Base-by-base conservation (phyloP, 176 grass and related monocot genomes). In the Triticum urartu region DNA sequence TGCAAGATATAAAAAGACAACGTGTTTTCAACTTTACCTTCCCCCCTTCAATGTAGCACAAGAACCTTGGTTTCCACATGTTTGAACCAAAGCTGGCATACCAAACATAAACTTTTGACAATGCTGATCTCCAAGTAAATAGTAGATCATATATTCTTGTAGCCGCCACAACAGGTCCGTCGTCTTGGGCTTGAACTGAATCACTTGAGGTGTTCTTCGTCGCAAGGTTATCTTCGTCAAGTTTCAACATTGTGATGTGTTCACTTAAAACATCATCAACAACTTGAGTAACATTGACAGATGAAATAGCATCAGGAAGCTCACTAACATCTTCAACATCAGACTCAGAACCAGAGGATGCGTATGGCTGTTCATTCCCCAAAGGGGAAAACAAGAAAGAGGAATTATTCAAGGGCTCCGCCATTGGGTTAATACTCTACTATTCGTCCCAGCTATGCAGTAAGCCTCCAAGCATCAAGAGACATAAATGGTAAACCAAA, bases 61-160 rank as follows among this genome's bases (percentile, higher is more conserved):
- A 35, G 86, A 98, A 94, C 80, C 94, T 95, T 74, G 90, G 87
- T 69, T 81, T 89, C 90, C 92, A 98, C 94, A 95, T 92, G 85
- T 98, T 98, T 81, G 97, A 98, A 52, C 97, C 97, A 92, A 88
- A 98, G 60, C 88, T 96, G 65, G 90, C 94, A 92, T 95, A 95
- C 97, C 97, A 98, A 89, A 98, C 73, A 88, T 94, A 81, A 88
- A 54, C 78, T 94, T 79, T 91, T 47, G 94, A 95, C 74, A 91
- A 88, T 80, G 75, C 67, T 68, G 89, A 92, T 90, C 97, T 92
- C 92, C 96, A 98, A 85, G 82, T 34, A 25, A 85, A 13, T 86
- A 72, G 81, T 40, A 66, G 50, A 86, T 89, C 81, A 62, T 68
- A 63, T 67, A 80, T 88, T 68, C 81, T 64, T 88, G 75, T 72